phyloP scores from a whole-genome alignment of 2,329 filamentous ascomycete genomes.

The Aspergillus sp. region DNA sequence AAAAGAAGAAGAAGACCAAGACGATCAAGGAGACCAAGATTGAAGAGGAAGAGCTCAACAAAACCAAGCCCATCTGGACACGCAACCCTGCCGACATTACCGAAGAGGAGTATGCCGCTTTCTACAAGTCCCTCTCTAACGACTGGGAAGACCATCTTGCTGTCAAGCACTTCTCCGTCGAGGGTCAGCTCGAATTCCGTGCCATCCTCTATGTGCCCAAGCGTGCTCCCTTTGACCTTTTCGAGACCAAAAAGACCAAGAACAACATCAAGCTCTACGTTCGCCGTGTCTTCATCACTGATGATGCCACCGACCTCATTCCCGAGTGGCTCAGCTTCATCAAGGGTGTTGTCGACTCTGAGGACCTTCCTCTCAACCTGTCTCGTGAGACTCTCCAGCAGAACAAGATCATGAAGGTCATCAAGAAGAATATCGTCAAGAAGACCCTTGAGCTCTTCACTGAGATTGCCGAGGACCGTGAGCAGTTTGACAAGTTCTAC shows the following conservation, averaged over 20 bases:
- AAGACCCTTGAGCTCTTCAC: conserved; percentile 99
- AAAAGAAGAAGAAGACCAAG: conserved; percentile 97
- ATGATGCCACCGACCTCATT: conserved; percentile 98
- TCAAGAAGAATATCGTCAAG: conserved; percentile 99
- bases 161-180: conserved; percentile 99
- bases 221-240: conserved; percentile 98
- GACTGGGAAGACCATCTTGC: conserved; percentile 99
- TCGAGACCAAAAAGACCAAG: conserved; percentile 99
- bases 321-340: conserved; percentile 99
- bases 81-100: conserved; percentile 95
- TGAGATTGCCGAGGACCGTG: conserved; percentile 98
- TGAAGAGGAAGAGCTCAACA: conserved; percentile 99
- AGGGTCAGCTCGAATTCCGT: conserved; percentile 99
- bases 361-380: conserved; percentile 98
- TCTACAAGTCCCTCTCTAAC: conserved; percentile 99
- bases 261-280: conserved; percentile 99
- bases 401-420: conserved; percentile 99
- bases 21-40: conserved; percentile 98
- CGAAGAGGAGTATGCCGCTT: conserved; percentile 94
- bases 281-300: conserved; percentile 99
- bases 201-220: conserved; percentile 99
- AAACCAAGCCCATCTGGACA: conserved; percentile 99
- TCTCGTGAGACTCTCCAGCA: conserved; percentile 99
- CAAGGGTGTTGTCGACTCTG: conserved; percentile 99
- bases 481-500: conserved; percentile 99